Conservation (phyloP, 2,329 filamentous ascomycete genomes). For the Didymellaceae sp. region DNA sequence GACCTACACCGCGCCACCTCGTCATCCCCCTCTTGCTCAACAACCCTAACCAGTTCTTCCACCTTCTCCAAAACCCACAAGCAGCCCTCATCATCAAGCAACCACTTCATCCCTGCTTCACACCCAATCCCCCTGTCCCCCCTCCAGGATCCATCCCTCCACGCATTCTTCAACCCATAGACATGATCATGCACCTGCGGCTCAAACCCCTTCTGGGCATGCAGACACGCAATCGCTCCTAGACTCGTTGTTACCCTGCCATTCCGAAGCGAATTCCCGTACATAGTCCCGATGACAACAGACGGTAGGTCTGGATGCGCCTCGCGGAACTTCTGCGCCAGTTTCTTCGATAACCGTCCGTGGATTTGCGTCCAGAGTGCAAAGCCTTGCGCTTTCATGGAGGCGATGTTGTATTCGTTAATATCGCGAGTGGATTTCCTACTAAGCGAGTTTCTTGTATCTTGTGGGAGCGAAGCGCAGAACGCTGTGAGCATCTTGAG, state of each 20-base stretch:
- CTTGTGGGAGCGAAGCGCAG: neutral
- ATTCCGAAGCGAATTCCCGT: slow-evolving; percentile 70
- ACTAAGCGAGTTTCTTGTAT: neutral
- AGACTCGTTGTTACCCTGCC: slow-evolving; percentile 74
- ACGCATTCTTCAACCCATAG: slow-evolving; percentile 76
- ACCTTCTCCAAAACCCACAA: slow-evolving; percentile 66
- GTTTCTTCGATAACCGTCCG: slow-evolving; percentile 54
- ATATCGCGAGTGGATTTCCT: neutral
- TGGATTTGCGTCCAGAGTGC: neutral
- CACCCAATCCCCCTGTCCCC: slow-evolving; percentile 51
- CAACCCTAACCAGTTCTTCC: slow-evolving; percentile 60
- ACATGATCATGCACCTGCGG: slow-evolving; percentile 83
- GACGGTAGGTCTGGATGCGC: slow-evolving; percentile 81
- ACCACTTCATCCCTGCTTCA: slow-evolving; percentile 63
- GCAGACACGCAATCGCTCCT: slow-evolving; percentile 73
- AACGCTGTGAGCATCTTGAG: neutral
- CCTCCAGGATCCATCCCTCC: slow-evolving; percentile 67
- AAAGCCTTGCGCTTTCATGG: neutral
- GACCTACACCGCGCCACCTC: neutral
- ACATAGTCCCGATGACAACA: slow-evolving; percentile 75
- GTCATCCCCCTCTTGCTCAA: neutral
- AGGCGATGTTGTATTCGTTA: neutral
- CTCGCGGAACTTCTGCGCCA: slow-evolving; percentile 69
- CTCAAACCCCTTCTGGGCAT: slow-evolving; percentile 78
- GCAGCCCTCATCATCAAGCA: slow-evolving; percentile 67